These are phyloP conservation scores for Daldinia caldariorum DNA, from an alignment of 495 filamentous ascomycete genomes.

Conservation along the genomic window DNA sequence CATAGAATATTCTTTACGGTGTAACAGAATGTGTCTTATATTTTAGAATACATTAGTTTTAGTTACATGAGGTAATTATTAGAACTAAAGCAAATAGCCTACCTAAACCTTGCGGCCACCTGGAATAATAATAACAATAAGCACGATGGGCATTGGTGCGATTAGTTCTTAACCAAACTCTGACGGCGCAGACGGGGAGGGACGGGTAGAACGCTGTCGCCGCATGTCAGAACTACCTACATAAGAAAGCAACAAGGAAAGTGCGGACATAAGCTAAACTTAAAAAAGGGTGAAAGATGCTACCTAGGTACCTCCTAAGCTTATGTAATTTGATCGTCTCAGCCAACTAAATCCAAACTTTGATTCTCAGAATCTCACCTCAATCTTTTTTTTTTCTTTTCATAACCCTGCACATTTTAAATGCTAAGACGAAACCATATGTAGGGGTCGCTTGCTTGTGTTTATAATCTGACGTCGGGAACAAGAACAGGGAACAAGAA, in stretches of 20 bases:
- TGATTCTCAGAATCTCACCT: not conserved
- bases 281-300: no score
- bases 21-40: not conserved
- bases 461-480: no score
- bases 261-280: not conserved
- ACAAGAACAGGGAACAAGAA: no score
- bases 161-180: not conserved
- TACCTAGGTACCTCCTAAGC: not conserved
- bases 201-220: not conserved
- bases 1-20: conserved; percentile 7
- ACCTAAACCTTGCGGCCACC: not conserved
- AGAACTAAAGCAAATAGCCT: not conserved
- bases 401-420: conserved; percentile 9
- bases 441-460: no score
- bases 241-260: not conserved
- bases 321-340: not conserved
- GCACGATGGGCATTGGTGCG: no score
- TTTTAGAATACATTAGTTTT: no score
- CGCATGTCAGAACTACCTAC: not conserved
- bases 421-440: not conserved
- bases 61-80: no score
- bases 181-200: no score
- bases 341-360: not conserved
- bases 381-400: no score
- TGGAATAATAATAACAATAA: no score